Conservation (phyloP, 202 grass and related monocot species). For the Dendrocalamus latiflorus region DNA sequence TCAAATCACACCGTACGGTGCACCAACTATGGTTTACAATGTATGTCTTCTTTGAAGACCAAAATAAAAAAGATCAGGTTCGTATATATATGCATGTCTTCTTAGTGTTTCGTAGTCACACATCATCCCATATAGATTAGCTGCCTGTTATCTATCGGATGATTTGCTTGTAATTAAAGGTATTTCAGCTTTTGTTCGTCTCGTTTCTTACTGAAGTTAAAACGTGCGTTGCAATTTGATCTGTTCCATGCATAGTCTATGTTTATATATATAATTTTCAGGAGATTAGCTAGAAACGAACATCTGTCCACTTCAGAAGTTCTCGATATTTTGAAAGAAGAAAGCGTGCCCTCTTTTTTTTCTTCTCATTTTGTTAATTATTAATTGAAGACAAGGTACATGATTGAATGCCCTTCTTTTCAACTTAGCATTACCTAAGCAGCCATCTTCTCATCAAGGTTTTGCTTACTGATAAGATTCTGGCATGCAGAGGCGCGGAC, state of each 20-base stretch:
- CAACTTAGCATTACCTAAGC: neutral
- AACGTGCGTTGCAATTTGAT: neutral
- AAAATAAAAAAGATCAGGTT: too few species aligned
- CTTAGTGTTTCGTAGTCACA: too few species aligned
- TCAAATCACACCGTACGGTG: neutral
- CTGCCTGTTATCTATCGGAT: neutral
- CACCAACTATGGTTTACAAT: neutral
- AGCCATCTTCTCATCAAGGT: neutral
- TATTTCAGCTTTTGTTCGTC: neutral
- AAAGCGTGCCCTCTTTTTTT: neutral
- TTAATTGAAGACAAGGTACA: neutral
- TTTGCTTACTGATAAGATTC: neutral
- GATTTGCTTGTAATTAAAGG: neutral
- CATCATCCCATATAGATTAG: too few species aligned
- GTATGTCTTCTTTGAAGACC: neutral
- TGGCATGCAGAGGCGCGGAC: neutral
- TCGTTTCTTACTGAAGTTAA: neutral
- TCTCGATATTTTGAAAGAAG: neutral
- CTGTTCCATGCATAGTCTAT: neutral
- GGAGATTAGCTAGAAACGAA: neutral
- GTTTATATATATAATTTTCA: neutral
- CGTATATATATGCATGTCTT: too few species aligned
- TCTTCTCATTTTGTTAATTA: neutral
- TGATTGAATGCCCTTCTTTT: neutral
- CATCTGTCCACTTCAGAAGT: neutral